phyloP scores from a whole-genome alignment of 345 rosid species.

The Pugionium dolabratum region DNA sequence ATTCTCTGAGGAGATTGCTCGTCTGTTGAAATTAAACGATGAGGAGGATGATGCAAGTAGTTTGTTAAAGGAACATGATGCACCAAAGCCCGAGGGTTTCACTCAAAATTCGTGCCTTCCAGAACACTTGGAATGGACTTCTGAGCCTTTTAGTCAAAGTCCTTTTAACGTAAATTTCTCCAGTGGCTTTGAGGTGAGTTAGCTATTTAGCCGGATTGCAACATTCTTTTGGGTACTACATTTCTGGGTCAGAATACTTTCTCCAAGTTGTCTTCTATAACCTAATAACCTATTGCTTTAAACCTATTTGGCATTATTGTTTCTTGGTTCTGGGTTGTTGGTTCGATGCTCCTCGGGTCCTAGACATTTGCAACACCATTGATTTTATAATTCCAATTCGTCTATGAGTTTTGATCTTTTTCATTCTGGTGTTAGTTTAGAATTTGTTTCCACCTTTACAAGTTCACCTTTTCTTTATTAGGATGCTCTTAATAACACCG shows the following conservation, averaged over 20 bases:
- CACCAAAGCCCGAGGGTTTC: constrained; percentile 48
- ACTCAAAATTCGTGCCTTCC: constrained; percentile 42
- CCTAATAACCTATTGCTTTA: neutral
- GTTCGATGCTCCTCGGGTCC: neutral
- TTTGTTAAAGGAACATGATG: constrained; percentile 46
- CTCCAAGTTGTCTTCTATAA: neutral
- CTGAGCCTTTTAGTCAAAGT: constrained; percentile 47
- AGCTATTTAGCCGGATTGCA: constrained; percentile 11
- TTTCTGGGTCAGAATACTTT: neutral
- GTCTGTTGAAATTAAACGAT: constrained; percentile 53
- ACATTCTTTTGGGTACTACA: neutral
- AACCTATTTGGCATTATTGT: neutral
- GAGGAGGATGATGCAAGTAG: constrained; percentile 90
- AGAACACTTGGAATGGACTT: constrained; percentile 44
- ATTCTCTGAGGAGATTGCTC: constrained; percentile 60
- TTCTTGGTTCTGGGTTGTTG: constrained; percentile 16
- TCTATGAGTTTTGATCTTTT: neutral
- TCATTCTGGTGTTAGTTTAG: neutral
- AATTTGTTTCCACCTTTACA: constrained; percentile 10
- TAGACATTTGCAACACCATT: constrained; percentile 9
- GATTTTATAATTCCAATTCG: neutral
- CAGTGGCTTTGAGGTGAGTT: constrained; percentile 49
- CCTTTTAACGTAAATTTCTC: constrained; percentile 28
- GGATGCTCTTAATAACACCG: constrained; percentile 46
- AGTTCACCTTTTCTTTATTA: constrained; percentile 36